Base-by-base conservation (phyloP, 176 grass and related monocot genomes). In the Oryza officinalis region DNA sequence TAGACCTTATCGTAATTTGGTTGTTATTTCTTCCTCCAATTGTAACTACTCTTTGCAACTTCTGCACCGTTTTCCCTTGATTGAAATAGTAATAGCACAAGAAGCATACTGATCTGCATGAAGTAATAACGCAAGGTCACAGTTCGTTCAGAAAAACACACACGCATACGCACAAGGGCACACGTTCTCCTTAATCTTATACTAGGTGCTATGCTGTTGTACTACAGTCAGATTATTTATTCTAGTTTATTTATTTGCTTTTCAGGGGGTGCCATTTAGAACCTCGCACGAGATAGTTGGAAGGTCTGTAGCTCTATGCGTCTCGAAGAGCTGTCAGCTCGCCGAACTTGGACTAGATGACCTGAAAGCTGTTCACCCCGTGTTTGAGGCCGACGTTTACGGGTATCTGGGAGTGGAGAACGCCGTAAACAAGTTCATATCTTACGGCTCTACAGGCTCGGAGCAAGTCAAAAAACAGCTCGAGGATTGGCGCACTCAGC, bases 251-350 rank as follows among this genome's bases (percentile, higher is more conserved):
- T 68, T 7, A 45, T 12, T 25, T 54, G 0, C 35, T 45, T 33
- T 37, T 15, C 70, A 99, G 96, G 96, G 93, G 8, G 67, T 95
- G 75, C 93, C 96, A 4, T 96, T 99, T 77, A 94, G 96, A 76
- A 96, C 96, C 61, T 93, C 93, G 11, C 96, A 99, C n/a, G 96
- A 99, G 76, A 90, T 96, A 78, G 96, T 94, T 30, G 96, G 96
- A 77, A 89, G 85, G 76, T 89, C 91, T n/a, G 96, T 99, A 69
- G 91, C 85, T 72, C 73, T 96, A 32, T 94, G 96, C 35, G 85
- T 92, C 45, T 77, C 89, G 23, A 99, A 78, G 74, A 94, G 92
- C 35, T 94, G 96, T 59, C 93, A 94, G 65, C 91, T 99, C 11
- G 85, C 86, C 0, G 96, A 96, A 26, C 96, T 99, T 60, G 65